Conservation (phyloP, 495 filamentous ascomycete genomes). For the Penicillium coprophilum region DNA sequence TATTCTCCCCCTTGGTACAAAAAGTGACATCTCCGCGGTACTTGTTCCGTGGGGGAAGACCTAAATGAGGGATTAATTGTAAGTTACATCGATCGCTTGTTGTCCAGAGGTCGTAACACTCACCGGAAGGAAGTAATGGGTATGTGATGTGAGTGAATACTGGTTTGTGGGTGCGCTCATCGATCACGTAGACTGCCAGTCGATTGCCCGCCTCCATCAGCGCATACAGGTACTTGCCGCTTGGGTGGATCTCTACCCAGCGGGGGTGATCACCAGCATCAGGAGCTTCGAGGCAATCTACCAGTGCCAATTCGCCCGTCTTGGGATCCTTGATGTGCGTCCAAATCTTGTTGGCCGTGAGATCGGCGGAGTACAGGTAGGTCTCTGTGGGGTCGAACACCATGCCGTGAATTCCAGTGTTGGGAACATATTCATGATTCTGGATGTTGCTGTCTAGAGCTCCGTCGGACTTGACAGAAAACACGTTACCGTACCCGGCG, state of each 20-base stretch:
- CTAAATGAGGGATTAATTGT: no score
- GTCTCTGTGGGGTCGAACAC: slow-evolving; percentile 82
- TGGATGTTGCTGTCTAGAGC: slow-evolving; percentile 67
- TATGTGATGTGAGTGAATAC: slow-evolving; percentile 77
- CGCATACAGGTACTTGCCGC: slow-evolving; percentile 74
- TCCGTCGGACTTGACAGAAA: slow-evolving; percentile 63
- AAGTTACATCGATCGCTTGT: slow-evolving; percentile 52
- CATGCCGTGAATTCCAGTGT: slow-evolving; percentile 85
- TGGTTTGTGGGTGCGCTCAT: slow-evolving; percentile 71
- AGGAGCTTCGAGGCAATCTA: slow-evolving; percentile 71
- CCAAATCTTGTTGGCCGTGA: slow-evolving; percentile 84
- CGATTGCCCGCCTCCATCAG: slow-evolving; percentile 85
- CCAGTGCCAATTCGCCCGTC: slow-evolving; percentile 61
- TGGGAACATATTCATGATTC: slow-evolving; percentile 70
- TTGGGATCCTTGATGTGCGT: slow-evolving; percentile 68
- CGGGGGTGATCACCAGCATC: slow-evolving; percentile 70
- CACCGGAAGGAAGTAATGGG: slow-evolving; percentile 73
- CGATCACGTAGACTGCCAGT: slow-evolving; percentile 75
- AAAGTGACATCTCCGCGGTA: slow-evolving; percentile 80
- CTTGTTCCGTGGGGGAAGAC: slow-evolving; percentile 48
- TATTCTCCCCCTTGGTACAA: slow-evolving; percentile 64
- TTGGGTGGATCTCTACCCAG: slow-evolving; percentile 79
- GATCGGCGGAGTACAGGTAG: slow-evolving; percentile 83
- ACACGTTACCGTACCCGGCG: slow-evolving; percentile 76
- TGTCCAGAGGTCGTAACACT: slow-evolving; percentile 25